Base-by-base conservation (phyloP, 495 filamentous ascomycete genomes). In the Hypoxylon crocopeplum region DNA sequence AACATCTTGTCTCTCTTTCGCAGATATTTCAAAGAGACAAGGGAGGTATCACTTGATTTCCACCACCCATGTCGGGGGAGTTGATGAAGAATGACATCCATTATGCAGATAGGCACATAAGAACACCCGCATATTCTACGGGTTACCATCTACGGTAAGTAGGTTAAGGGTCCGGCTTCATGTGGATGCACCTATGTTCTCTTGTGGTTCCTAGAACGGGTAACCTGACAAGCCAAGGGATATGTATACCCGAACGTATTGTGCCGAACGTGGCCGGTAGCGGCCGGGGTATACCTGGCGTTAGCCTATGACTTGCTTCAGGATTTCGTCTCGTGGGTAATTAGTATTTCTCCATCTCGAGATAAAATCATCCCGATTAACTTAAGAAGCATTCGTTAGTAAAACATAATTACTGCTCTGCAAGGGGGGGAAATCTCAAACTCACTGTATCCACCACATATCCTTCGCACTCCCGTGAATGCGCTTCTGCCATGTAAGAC, bases 391-490 rank as follows among this genome's bases (percentile, higher is more conserved):
- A 10, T 62, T 71, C 50, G 52, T 64, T 29, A 64, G 47, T 27
- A 33, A 19, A 37, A 34, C 29, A 63, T 19, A 19, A 53, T 15
- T 3, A 6, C 22, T 16, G 25, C 20, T 22, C 36, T 16, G 50
- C 13, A 38, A 5, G 34, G 33, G 21, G 29, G 11, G 5, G 16
- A 22, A 22, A 30, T 16, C 29, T 12, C 15, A 25, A 46, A 85
- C 88, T 76, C 74, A 92, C 89, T 86, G 69, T 96, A 96, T 13
- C 82, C 93, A 55, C 93, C 93, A 69, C 91, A 95, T 71, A 98
- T 88, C 61, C 92, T 86, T 61, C 93, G 78, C 65, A 87, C 88
- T 13, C 93, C 93, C 6, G 83, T 88, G 66, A 96, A 98, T 11
- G 84, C 81, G 16, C 83, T 82, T 58, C 93, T 79, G 2, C 92